Evolutionary conservation across 495 filamentous ascomycete species (phyloP), one percentile per base, ranked within the genome.

Genomic region (Penicillium antarcticum): DNA sequence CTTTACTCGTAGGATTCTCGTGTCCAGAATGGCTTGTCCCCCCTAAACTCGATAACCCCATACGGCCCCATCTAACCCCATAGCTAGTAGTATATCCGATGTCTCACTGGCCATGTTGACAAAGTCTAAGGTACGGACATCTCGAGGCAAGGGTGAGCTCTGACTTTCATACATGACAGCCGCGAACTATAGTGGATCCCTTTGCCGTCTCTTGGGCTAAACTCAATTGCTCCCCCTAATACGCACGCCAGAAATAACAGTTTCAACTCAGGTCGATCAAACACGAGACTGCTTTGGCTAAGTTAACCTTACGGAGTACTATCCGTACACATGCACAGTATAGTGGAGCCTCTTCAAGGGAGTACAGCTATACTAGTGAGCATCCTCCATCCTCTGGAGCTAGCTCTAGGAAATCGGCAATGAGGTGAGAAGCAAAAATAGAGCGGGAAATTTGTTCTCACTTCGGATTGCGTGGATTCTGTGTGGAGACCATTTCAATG

Each of bases 131-230:
- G 2, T 41, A 6, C 9, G 32, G 38, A 42, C 21, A n/a, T n/a
- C 29, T 16, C 31, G 29, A 42, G 2, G 38, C 18, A 49, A 26
- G 26, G 47, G 29, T 32, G 26, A 29, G 26, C 7, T 7, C 26
- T 29, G 8, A 10, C 16, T 31, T 19, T 12, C 26, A 42, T 24
- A 50, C 5, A 33, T 4, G 31, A 39, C 54, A 41, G 40, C 46
- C 40, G 40, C 26, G 53, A 61, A 57, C 57, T 43, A 34, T 23
- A 32, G 61, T 60, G 61, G 57, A 63, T 41, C 48, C 37, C 33
- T 49, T 17, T 43, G 33, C 31, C 23, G 8, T 33, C 39, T 41
- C 48, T 43, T 40, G 33, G 41, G 45, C 31, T 37, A 43, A 56
- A 54, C 48, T 52, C 45, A 36, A 42, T 54, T 55, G 51, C 10